Evolutionary conservation across 306 rosid genomes (phyloP), one percentile per base, ranked within the genome.

Genomic region (Betula pendula): DNA sequence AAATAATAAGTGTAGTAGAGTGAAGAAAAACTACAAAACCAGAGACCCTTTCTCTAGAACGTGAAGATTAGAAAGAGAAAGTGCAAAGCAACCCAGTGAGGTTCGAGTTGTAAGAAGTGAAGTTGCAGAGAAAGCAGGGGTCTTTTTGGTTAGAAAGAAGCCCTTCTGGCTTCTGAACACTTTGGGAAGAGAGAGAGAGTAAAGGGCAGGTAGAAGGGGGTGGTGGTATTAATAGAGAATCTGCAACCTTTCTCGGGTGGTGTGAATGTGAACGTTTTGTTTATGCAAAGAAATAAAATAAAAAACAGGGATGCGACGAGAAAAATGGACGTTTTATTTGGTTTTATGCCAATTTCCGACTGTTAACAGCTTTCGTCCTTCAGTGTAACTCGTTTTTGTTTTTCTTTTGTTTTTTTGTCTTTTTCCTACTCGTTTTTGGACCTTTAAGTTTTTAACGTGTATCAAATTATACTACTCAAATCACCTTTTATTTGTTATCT

Each of bases 281-380:
- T 83, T 82, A 85, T 68, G 72, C 20, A 50, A 38, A 38, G 42
- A 38, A 38, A 0, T 38, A 5, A 38, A 38, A 38, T 0, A 33
- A 33, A 2, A 69, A 42, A 77, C 55, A 24, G 10, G 22, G 47
- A 76, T 33, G 38, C 77, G 79, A 81, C 73, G 86, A 68, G 79
- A 87, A 82, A 77, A 83, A 79, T 85, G 92, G 84, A 87, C 90
- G 93, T 92, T 90, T 83, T 75, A 79, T 85, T 88, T 90, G 88
- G 88, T 87, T 73, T 77, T 87, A 85, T 88, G 86, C 79, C 42
- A 59, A 25, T 1, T 81, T 87, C 81, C 82, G 70, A 85, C 76
- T 50, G 29, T 17, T 48, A 19, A n/a, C n/a, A 33, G 38, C 8
- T 27, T 40, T 45, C 19, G 70, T 35, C 45, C 14, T 33, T 16